phyloP scores from a whole-genome alignment of 257 asterid species.

The Verbascum thapsus region DNA sequence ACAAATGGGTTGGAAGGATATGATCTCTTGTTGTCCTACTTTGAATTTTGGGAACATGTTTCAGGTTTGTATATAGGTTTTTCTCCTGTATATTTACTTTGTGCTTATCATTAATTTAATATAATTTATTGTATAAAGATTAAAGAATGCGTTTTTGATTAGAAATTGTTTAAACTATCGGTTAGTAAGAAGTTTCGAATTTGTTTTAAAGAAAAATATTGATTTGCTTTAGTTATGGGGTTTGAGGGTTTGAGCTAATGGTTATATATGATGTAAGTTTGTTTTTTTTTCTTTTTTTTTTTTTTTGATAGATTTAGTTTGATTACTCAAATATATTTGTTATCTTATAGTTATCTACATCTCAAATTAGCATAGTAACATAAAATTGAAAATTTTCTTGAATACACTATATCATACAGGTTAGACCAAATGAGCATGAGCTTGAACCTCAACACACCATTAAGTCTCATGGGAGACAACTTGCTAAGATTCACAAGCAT shows the following conservation, averaged over 20 bases:
- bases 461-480: slow-evolving; percentile 66
- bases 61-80: slow-evolving; percentile 53
- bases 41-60: slow-evolving; percentile 47
- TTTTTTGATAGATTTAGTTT: not conserved
- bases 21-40: slow-evolving; percentile 43
- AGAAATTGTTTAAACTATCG: slow-evolving; percentile 1
- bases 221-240: slow-evolving; percentile 24
- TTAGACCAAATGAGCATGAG: slow-evolving; percentile 32
- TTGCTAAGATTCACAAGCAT: slow-evolving; percentile 62
- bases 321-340: not conserved
- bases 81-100: too few relatives aligned
- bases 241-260: slow-evolving; percentile 22
- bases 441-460: slow-evolving; percentile 59
- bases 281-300: too few relatives aligned
- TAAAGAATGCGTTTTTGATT: slow-evolving; percentile 18
- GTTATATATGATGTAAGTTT: slow-evolving; percentile 7
- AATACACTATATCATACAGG: slow-evolving; percentile 54
- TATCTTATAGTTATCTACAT: not conserved
- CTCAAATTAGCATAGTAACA: slow-evolving; percentile 7
- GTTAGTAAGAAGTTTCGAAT: slow-evolving; percentile 20
- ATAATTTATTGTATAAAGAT: not conserved
- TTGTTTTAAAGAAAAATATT: slow-evolving; percentile 1
- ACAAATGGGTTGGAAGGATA: slow-evolving; percentile 57
- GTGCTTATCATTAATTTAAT: not conserved
- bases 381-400: too few relatives aligned